Base-by-base conservation (phyloP, 768 basidiomycete species). In the Neoboletus brunneissimus region DNA sequence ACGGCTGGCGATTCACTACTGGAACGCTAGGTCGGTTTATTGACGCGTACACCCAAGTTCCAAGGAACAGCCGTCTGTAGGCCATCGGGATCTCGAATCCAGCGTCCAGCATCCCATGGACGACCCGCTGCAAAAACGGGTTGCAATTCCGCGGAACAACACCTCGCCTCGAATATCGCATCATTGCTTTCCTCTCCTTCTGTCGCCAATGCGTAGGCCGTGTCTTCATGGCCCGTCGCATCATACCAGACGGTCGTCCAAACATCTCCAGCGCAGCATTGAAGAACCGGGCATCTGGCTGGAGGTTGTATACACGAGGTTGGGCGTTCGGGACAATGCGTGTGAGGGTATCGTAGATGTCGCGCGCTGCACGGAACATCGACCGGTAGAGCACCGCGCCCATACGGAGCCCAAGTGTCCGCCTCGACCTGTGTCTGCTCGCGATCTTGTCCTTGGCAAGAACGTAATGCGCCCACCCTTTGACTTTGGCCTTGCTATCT, bases 231-330 rank as follows among this genome's bases (percentile, higher is more conserved):
- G 55, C 54, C 29, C 65, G 71, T 32, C 50, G 65, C 51, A 54
- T 41, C 64, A 48, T 64, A 11, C 45, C 40, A 23, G 64, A 54
- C 15, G 64, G 64, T 12, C 68, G 66, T 18, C 70, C 64, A 37
- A 79, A 76, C 45, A 86, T 70, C 11, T 73, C 68, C 13, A 89
- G 70, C 10, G 82, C 74, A 2, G 83, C 83, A 53, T 87, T 88
- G 72, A 85, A 89, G 66, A 88, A 88, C 44, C 80, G 76, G n/a
- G 78, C 80, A 61, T 91, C 88, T 1, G 82, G 80, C 25, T 57
- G 57, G 9, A 80, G 81, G 20, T 76, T 62, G 51, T 75, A 63
- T 35, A 73, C 54, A 43, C 61, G 66, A 22, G 72, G 64, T 22
- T 64, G 67, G 27, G 70, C 65, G 18, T 55, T 47, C 13, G 67